phyloP scores from a whole-genome alignment of 257 asterid genomes.

The Solanum bulbocastanum region DNA sequence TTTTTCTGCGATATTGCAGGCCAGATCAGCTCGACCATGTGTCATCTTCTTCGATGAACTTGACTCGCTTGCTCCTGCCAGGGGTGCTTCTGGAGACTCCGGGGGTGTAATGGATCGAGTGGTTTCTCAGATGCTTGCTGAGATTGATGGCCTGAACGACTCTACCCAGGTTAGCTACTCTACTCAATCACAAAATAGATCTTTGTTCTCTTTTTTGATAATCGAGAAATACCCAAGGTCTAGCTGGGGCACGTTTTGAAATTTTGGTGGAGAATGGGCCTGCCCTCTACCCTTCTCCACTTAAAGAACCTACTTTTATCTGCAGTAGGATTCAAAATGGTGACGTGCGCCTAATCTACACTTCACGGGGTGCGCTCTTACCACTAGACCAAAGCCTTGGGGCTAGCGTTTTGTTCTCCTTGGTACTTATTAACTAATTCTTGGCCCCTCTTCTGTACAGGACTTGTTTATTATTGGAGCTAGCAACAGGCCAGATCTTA shows the following conservation, averaged over 20 bases:
- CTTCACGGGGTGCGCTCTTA: background rate
- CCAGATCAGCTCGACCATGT: constrained; percentile 97
- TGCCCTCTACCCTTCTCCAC: background rate
- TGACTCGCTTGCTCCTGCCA: constrained; percentile 97
- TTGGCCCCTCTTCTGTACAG: constrained; percentile 19
- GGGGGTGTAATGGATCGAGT: constrained; percentile 99
- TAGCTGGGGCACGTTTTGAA: background rate
- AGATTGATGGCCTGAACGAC: constrained; percentile 91
- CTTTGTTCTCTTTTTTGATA: background rate
- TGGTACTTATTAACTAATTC: background rate
- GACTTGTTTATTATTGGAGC: constrained; percentile 97
- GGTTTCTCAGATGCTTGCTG: constrained; percentile 99
- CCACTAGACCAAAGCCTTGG: background rate
- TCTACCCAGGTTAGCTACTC: constrained; percentile 56
- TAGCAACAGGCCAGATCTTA: constrained; percentile 97
- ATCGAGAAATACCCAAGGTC: background rate
- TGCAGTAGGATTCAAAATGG: background rate
- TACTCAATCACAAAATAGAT: background rate
- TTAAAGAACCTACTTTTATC: background rate
- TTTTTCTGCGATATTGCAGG: constrained; percentile 32
- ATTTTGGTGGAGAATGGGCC: background rate
- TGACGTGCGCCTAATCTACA: background rate
- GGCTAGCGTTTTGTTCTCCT: background rate
- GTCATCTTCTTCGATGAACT: constrained; percentile 97
- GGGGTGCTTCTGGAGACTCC: constrained; percentile 99